Evolutionary conservation across 2,329 filamentous ascomycete species (phyloP), one percentile per base, ranked within the genome.

Genomic region (Aspergillus puulaauensis): DNA sequence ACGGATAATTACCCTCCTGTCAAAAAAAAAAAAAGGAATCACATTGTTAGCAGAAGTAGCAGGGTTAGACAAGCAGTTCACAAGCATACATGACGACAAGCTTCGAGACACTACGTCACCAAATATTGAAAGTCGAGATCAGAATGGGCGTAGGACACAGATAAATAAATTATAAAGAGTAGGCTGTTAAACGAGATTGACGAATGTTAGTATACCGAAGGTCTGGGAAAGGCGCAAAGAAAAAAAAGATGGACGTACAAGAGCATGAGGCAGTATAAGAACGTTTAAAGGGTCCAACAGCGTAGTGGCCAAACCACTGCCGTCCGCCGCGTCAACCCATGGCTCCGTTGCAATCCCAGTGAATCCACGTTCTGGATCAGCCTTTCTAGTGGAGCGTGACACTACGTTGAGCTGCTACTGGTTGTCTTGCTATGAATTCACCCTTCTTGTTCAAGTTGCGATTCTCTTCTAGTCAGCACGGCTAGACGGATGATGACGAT

Each of bases 1-100:
- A 72, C 90, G 84, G 71, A 95, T 90, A 75, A 95, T 93, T 70
- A 95, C 85, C 79, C 90, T 87, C 90, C 91, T 95, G 21, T 21
- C 21, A 21, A 21, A 21, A 21, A 21, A 67, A 48, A 5, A 6
- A 23, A 6, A 12, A 52, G 44, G 15, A 54, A 37, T 23, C 48
- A 58, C 35, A 45, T 45, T 35, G 31, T 64, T 60, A 68, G 60
- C 35, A 21, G 19, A 17, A 21, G 35, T 21, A 43, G 31, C 15
- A 31, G 4, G 21, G 56, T 37, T 31, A 4, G 33, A 23, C 24
- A 9, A 15, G 17, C 15, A 15, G 35, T 41, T 39, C 21, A 40
- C 27, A 58, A 44, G 9, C 66, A 51, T 66, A 70, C 68, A 72
- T 71, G 51, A 44, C 66, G 62, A 58, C n/a, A 47, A 45, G 44